Base-by-base conservation (phyloP, 257 asterid species). In the Eustoma russellianum region DNA sequence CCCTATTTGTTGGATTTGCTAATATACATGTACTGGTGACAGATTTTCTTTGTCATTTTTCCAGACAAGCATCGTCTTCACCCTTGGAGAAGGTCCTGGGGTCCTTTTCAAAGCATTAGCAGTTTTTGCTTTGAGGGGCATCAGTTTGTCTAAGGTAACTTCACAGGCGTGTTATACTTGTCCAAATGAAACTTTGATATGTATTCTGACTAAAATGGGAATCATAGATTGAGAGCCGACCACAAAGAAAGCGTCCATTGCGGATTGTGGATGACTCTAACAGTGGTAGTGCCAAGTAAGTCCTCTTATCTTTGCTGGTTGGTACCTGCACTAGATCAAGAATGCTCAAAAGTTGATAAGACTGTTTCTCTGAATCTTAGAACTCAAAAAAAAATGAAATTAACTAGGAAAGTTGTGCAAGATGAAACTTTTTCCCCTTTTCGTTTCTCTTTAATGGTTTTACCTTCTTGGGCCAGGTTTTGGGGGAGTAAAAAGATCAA, bases 81-180 rank as follows among this genome's bases (percentile, higher is more conserved):
- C 80, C 67, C 77, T 88, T 72, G 97, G 81, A 66, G 97, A 88
- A 77, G 99, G 99, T 45, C 95, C 99, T 13, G 97, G 99, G 46
- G 76, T 85, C 67, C 85, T 92, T 50, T 92, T 92, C 81, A 85
- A 92, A 80, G 99, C 99, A 54, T 75, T 92, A 52, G 88, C 94
- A 3, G 97, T 79, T 55, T 92, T 92, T 81, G 76, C 94, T 50
- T 69, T 92, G 74, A 74, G 99, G 70, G 83, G 52, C 64, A 88
- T 92, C 64, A 82, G 79, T 72, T 76, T 92, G 60, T 74, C 90
- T 0, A 88, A 92, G 99, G 99, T 85, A 71, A 75, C 44, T 64
- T 19, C 5, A 13, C 17, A 50, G 30, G 18, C 60, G 44, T 53
- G 47, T 61, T 13, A 57, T 45, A 43, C 53, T 51, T 41, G 55